Evolutionary conservation across 1,139 yeast species (phyloP).

Genomic region (Kodamaea sp.): DNA sequence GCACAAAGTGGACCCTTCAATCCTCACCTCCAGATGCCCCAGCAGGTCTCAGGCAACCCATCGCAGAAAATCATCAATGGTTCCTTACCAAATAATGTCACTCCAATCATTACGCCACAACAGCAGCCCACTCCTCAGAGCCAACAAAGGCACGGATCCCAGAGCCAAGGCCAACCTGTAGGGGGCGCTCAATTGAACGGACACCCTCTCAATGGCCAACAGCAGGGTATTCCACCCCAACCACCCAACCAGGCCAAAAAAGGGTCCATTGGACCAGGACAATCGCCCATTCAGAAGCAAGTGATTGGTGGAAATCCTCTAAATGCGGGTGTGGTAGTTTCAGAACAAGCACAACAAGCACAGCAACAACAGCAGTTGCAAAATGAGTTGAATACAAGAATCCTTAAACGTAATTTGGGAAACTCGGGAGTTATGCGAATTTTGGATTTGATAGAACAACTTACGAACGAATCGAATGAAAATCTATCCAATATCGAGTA

Average conservation of each 20-base stretch:
- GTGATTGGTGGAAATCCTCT: constrained; percentile 1
- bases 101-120: constrained; percentile 17
- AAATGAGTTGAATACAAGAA: constrained; percentile 37
- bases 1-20: constrained; percentile 8
- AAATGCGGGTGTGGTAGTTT: not conserved
- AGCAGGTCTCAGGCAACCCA: constrained; percentile 10
- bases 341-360: constrained; percentile 6
- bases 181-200: not conserved
- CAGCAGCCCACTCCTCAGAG: constrained; percentile 21
- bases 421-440: constrained; percentile 47
- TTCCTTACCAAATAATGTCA: constrained; percentile 8
- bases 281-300: constrained; percentile 8
- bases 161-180: constrained; percentile 1
- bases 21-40: constrained; percentile 11
- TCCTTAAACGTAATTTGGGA: constrained; percentile 43
- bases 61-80: constrained; percentile 7
- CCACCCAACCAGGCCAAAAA: constrained; percentile 4
- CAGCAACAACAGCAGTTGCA: constrained; percentile 25
- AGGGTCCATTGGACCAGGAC: constrained; percentile 1
- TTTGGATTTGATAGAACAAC: constrained; percentile 39
- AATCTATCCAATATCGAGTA: constrained; percentile 32
- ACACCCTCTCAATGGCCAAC: constrained; percentile 1
- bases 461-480: constrained; percentile 35
- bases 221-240: constrained; percentile 2
- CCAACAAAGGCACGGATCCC: constrained; percentile 17